These are phyloP conservation scores for Parietaria judaica DNA, from an alignment of 306 rosid species.

Conservation along the genomic window DNA sequence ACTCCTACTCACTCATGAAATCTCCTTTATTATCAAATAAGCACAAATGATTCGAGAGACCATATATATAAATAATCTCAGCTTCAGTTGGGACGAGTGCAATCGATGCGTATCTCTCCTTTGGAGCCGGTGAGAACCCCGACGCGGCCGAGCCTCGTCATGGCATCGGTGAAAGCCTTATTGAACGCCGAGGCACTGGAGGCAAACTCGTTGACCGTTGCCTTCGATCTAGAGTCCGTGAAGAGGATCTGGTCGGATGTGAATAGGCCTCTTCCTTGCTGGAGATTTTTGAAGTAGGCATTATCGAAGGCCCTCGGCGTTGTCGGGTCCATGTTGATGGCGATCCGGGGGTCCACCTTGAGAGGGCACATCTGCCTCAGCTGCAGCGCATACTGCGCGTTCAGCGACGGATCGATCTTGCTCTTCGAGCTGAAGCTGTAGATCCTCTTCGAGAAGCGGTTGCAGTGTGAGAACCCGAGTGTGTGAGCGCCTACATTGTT, in stretches of 20 bases:
- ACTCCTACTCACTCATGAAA: not conserved
- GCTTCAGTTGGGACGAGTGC: conserved; percentile 22
- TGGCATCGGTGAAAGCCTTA: conserved; percentile 28
- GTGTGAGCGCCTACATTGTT: conserved; percentile 23
- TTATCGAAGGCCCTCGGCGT: conserved; percentile 29
- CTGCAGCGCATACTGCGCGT: conserved; percentile 19
- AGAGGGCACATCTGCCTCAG: conserved; percentile 34
- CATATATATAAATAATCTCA: not conserved
- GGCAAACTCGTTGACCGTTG: conserved; percentile 22
- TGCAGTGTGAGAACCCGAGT: conserved; percentile 32
- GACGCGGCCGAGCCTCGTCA: conserved; percentile 31
- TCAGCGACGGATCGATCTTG: conserved; percentile 24
- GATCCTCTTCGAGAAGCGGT: conserved; percentile 28
- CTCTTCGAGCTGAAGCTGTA: conserved; percentile 16
- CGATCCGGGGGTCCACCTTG: conserved; percentile 30
- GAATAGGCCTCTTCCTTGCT: conserved; percentile 34
- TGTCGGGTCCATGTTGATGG: conserved; percentile 38
- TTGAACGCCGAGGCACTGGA: conserved; percentile 22
- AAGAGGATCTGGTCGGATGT: conserved; percentile 26
- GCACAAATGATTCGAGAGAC: not conserved
- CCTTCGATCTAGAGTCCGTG: conserved; percentile 21
- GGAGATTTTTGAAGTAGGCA: conserved; percentile 28
- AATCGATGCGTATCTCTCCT: conserved; percentile 31
- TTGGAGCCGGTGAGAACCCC: conserved; percentile 22
- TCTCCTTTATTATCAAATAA: not conserved